Percentiles rank a stretch among this genome's conserved stretches.
Conservation (phyloP, 768 basidiomycete species). For the Amyloporia xantha region DNA sequence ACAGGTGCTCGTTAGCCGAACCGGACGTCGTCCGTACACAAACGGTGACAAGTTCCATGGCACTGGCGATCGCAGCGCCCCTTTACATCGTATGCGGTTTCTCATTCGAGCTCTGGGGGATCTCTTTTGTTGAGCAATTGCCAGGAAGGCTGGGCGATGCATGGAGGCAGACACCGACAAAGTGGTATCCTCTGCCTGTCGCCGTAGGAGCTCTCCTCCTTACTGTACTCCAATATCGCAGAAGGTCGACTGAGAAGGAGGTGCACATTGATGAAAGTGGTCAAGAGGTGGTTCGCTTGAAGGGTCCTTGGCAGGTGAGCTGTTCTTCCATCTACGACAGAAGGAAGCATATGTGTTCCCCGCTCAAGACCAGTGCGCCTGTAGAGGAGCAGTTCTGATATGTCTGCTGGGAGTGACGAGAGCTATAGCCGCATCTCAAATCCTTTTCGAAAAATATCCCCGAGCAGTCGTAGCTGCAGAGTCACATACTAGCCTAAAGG, state of each 20-base stretch:
- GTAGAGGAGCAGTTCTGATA: too few relatives aligned
- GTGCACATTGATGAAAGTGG: constrained; percentile 81
- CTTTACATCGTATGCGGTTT: constrained; percentile 1
- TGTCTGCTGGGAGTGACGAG: too few relatives aligned
- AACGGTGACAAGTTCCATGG: background rate
- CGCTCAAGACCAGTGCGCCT: too few relatives aligned
- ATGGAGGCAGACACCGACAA: constrained; percentile 83
- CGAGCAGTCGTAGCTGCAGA: background rate
- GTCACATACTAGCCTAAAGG: background rate
- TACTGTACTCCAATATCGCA: constrained; percentile 69
- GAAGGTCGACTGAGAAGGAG: constrained; percentile 46
- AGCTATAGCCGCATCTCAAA: too few relatives aligned
- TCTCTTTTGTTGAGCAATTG: background rate
- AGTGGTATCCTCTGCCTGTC: constrained; percentile 92
- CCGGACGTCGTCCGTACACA: background rate
- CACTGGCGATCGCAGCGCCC: background rate
- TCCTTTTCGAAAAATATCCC: too few relatives aligned
- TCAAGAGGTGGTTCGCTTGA: constrained; percentile 69
- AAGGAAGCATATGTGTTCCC: background rate
- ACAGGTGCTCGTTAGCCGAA: too few relatives aligned
- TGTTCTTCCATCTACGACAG: background rate
- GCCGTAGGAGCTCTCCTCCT: constrained; percentile 89
- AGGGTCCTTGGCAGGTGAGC: constrained; percentile 90
- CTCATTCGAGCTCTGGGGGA: background rate
- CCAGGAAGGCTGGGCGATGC: constrained; percentile 64